These are phyloP conservation scores for Leccinum pellstonianum DNA, from an alignment of 768 basidiomycete genomes.

Conservation along the genomic window DNA sequence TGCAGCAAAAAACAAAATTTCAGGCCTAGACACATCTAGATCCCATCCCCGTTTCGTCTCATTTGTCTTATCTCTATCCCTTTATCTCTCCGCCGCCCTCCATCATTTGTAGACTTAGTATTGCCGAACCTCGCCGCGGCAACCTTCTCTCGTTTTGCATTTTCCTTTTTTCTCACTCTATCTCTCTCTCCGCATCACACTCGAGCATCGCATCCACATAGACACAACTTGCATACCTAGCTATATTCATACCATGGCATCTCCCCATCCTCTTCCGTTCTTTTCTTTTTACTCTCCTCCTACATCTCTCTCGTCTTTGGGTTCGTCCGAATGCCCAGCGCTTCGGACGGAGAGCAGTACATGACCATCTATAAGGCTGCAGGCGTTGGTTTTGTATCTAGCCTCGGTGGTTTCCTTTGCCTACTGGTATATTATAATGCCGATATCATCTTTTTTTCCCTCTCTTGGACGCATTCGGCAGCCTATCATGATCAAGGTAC, in stretches of 20 bases:
- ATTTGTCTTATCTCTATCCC: background rate
- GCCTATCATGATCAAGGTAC: conserved; percentile 3
- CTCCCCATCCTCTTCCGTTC: conserved; percentile 8
- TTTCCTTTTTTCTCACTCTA: background rate
- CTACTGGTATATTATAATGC: conserved; percentile 27
- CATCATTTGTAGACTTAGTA: conserved; percentile 25
- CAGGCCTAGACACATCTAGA: conserved; percentile 25
- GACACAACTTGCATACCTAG: conserved; percentile 34
- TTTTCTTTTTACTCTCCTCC: conserved; percentile 1
- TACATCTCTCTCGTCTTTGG: conserved; percentile 13
- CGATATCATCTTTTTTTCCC: conserved; percentile 1
- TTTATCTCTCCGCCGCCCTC: conserved; percentile 12
- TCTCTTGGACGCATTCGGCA: background rate
- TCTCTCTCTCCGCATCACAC: conserved; percentile 15
- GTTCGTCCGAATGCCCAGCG: conserved; percentile 18
- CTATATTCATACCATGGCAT: conserved; percentile 38
- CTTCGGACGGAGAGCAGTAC: conserved; percentile 11
- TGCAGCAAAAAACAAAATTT: conserved; percentile 37
- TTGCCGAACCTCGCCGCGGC: conserved; percentile 16
- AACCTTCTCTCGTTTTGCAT: conserved; percentile 19
- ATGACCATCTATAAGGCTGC: conserved; percentile 4
- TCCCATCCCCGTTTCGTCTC: background rate
- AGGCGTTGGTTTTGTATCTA: conserved; percentile 24
- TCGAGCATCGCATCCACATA: conserved; percentile 28
- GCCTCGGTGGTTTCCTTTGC: conserved; percentile 1